phyloP scores from a whole-genome alignment of 2,329 filamentous ascomycete genomes.

The Penicillium sp. region DNA sequence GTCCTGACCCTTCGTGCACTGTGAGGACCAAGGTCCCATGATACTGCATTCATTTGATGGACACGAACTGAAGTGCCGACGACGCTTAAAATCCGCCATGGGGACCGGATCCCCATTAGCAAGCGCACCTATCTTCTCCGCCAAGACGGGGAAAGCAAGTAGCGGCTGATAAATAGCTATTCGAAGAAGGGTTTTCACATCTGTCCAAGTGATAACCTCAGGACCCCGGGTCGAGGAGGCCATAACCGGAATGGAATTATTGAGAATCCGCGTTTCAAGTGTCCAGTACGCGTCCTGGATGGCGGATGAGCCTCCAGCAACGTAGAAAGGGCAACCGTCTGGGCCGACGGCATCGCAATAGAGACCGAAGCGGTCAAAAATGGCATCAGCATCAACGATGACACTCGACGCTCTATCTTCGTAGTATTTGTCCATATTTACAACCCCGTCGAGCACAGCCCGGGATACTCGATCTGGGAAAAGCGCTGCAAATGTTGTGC shows the following conservation, averaged over 20 bases:
- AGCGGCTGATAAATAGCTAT: constrained; percentile 36
- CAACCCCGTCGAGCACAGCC: constrained; percentile 37
- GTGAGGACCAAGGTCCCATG: constrained; percentile 32
- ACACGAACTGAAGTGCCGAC: constrained; percentile 25
- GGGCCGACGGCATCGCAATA: constrained; percentile 34
- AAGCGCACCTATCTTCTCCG: constrained; percentile 27
- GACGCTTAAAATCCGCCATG: constrained; percentile 34
- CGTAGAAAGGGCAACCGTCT: constrained; percentile 32
- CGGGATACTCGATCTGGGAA: constrained; percentile 42
- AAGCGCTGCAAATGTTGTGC: constrained; percentile 48
- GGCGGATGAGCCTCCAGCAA: constrained; percentile 23
- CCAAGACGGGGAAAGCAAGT: constrained; percentile 28
- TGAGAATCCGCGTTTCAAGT: constrained; percentile 26
- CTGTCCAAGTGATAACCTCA: constrained; percentile 38
- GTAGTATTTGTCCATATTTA: constrained; percentile 39
- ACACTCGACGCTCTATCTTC: constrained; percentile 23
- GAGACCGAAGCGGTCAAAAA: constrained; percentile 33
- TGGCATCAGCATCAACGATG: constrained; percentile 35
- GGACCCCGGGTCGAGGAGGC: constrained; percentile 31
- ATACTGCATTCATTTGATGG: constrained; percentile 28
- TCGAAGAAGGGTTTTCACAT: constrained; percentile 32
- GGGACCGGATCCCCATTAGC: constrained; percentile 25
- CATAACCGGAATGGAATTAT: constrained; percentile 30
- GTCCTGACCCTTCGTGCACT: constrained; percentile 26
- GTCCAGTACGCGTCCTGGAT: constrained; percentile 28